phyloP scores from a whole-genome alignment of 1,284 basidiomycete genomes.

The Tilletia indica region DNA sequence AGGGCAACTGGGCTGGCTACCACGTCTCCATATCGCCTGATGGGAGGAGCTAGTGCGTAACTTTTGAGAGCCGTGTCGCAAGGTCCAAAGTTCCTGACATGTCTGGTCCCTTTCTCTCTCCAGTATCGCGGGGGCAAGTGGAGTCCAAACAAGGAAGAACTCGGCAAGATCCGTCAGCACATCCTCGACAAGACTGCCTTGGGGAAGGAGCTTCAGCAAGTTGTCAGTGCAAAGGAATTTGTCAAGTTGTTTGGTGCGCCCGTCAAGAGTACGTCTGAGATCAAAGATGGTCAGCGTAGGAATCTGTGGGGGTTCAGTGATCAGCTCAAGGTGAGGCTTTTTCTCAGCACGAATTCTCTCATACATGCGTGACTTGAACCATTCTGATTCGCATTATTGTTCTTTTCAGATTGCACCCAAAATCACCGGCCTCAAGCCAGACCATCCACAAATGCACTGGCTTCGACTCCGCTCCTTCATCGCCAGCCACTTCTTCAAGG shows the following conservation, averaged over 20 bases:
- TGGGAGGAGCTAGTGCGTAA: not conserved
- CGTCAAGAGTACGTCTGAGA: not conserved
- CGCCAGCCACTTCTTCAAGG: constrained; percentile 12
- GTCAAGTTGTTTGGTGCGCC: constrained; percentile 19
- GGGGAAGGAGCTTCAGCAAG: constrained; percentile 15
- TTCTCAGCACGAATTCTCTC: too few relatives aligned
- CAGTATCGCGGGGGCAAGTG: constrained; percentile 18
- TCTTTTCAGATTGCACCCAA: constrained; percentile 12
- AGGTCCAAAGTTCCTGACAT: too few relatives aligned
- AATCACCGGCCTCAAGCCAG: not conserved
- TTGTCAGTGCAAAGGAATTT: constrained; percentile 20
- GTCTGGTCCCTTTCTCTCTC: too few relatives aligned
- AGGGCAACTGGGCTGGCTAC: constrained; percentile 19
- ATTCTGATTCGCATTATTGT: not conserved
- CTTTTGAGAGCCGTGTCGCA: too few relatives aligned
- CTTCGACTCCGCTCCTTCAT: constrained; percentile 18
- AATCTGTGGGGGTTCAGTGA: constrained; percentile 1
- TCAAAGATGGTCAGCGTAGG: not conserved
- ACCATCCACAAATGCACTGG: constrained; percentile 35
- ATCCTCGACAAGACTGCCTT: constrained; percentile 14
- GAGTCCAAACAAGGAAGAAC: constrained; percentile 13
- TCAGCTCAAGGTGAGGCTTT: constrained; percentile 17
- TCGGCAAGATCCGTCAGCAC: constrained; percentile 16
- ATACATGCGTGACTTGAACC: too few relatives aligned
- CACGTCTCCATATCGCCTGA: not conserved